phyloP scores from a whole-genome alignment of 2,329 filamentous ascomycete genomes.

The Venturia pyrina region DNA sequence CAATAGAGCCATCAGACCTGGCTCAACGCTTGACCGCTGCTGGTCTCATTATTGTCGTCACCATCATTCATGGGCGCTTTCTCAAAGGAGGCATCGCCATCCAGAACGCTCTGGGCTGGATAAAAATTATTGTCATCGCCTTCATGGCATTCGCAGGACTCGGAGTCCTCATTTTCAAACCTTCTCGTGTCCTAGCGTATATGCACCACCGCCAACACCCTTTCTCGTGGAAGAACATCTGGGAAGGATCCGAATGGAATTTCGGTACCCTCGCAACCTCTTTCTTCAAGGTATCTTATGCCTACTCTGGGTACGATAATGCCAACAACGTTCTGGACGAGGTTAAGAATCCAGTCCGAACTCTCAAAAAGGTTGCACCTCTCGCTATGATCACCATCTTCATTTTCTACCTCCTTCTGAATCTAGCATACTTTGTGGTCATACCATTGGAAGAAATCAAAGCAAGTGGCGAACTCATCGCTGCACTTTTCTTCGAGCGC shows the following conservation, averaged over 20 bases:
- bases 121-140: slow-evolving; percentile 50
- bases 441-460: slow-evolving; percentile 13
- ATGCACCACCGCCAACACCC: slow-evolving; percentile 12
- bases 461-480: slow-evolving; percentile 9
- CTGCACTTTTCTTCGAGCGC: slow-evolving; percentile 14
- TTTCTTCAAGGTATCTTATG: slow-evolving; percentile 63
- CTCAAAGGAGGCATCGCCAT: slow-evolving; percentile 46
- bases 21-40: slow-evolving; percentile 45
- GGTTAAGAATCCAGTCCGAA: slow-evolving; percentile 54
- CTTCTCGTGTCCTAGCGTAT: slow-evolving; percentile 17
- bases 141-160: slow-evolving; percentile 53
- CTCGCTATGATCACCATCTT: slow-evolving; percentile 41
- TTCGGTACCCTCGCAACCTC: slow-evolving; percentile 34
- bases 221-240: slow-evolving; percentile 4
- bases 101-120: slow-evolving; percentile 52
- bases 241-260: slow-evolving; percentile 13
- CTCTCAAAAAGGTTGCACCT: slow-evolving; percentile 55
- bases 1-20: slow-evolving; percentile 35
- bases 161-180: slow-evolving; percentile 43
- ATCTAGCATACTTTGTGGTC: slow-evolving; percentile 12
- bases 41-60: slow-evolving; percentile 46
- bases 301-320: slow-evolving; percentile 53
- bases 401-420: slow-evolving; percentile 12
- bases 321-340: slow-evolving; percentile 57
- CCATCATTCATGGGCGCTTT: slow-evolving; percentile 49